These are phyloP conservation scores for Candida frijolesensis DNA, from an alignment of 1,139 yeast genomes.

Conservation along the genomic window DNA sequence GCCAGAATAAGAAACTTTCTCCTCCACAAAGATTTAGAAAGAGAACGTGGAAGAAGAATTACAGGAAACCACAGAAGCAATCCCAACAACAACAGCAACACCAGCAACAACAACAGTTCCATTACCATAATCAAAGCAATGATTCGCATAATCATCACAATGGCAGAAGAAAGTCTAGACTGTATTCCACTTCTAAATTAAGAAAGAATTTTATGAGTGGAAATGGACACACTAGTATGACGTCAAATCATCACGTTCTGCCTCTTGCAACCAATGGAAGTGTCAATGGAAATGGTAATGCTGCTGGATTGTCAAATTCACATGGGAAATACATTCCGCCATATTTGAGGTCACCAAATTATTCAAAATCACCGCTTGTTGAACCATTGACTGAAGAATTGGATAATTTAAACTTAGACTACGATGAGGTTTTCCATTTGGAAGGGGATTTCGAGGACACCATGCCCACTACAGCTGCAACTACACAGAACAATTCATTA, in stretches of 20 bases:
- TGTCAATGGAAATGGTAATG: conserved; percentile 10
- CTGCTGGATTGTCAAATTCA: conserved; percentile 17
- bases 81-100: conserved; percentile 12
- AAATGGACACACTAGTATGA: conserved; percentile 5
- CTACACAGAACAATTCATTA: conserved; percentile 1
- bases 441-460: conserved; percentile 42
- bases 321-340: conserved; percentile 49
- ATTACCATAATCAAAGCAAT: conserved; percentile 16
- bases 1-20: conserved; percentile 17
- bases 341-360: conserved; percentile 43
- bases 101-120: conserved; percentile 5
- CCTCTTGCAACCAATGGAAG: conserved; percentile 5
- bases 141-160: conserved; percentile 18
- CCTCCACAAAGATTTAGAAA: conserved; percentile 15
- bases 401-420: conserved; percentile 36
- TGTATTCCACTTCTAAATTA: conserved; percentile 33
- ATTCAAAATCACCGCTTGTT: conserved; percentile 35
- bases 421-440: conserved; percentile 48
- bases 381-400: conserved; percentile 43
- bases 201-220: conserved; percentile 15
- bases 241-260: conserved; percentile 10
- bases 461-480: background rate
- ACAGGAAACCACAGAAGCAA: conserved; percentile 18
- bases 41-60: conserved; percentile 37
- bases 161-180: conserved; percentile 28